Percentiles rank a stretch among this genome's conserved stretches.
These are phyloP conservation scores for Pseudonitzschia pungens DNA, from an alignment of 108 stramenopile species.

Conservation along the genomic window DNA sequence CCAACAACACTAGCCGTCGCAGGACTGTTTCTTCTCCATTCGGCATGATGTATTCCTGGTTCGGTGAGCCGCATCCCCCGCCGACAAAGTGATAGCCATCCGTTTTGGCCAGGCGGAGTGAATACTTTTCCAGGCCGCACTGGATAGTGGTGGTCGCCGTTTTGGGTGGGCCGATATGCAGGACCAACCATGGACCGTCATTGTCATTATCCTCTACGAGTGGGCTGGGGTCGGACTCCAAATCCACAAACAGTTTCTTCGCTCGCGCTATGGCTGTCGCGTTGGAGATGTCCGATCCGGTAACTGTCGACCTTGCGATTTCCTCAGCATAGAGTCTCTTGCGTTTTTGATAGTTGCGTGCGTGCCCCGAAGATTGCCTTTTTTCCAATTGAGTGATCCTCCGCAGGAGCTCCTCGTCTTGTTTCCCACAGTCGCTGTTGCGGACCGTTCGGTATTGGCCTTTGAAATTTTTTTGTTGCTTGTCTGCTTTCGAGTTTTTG, in stretches of 20 bases:
- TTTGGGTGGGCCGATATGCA: conserved; percentile 29
- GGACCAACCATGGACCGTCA: conserved; percentile 1
- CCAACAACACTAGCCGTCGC: background rate
- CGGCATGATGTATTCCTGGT: conserved; percentile 2
- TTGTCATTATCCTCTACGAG: background rate
- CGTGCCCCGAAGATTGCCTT: too few species aligned
- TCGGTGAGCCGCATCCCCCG: background rate
- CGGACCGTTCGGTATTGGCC: background rate
- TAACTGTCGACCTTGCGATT: too few species aligned
- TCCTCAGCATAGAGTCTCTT: too few species aligned
- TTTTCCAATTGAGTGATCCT: too few species aligned
- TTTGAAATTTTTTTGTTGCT: background rate
- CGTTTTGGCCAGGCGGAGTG: conserved; percentile 1
- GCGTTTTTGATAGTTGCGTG: too few species aligned
- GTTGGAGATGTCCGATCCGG: too few species aligned
- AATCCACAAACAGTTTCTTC: conserved; percentile 2
- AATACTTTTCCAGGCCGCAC: conserved; percentile 27
- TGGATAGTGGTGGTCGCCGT: conserved; percentile 32
- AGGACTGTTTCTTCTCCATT: background rate
- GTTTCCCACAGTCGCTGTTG: too few species aligned
- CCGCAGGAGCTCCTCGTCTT: too few species aligned
- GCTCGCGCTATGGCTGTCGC: too few species aligned
- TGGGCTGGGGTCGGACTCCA: background rate
- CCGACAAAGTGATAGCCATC: conserved; percentile 3
- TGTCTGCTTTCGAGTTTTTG: background rate